Percentiles rank a stretch among this genome's conserved stretches.
These are phyloP conservation scores for Amanita exitialis DNA, from an alignment of 768 basidiomycete species.

Conservation along the genomic window DNA sequence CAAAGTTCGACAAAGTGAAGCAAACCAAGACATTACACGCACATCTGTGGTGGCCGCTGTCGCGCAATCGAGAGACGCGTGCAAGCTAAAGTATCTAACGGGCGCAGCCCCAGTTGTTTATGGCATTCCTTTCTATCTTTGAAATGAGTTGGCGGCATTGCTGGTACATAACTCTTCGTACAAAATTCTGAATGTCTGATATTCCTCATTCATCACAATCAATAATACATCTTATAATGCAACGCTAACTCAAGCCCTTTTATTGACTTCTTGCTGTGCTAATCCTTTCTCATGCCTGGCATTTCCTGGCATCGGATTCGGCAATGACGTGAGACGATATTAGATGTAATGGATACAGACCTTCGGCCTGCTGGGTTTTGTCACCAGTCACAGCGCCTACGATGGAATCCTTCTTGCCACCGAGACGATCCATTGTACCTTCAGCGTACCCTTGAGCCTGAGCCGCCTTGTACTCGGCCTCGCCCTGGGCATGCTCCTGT, in stretches of 20 bases:
- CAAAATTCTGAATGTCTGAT: neutral
- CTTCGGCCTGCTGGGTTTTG: conserved; percentile 29
- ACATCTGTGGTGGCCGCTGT: conserved; percentile 65
- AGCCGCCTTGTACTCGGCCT: conserved; percentile 39
- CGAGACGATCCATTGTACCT: conserved; percentile 32
- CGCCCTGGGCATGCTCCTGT: conserved; percentile 41
- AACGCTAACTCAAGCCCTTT: conserved; percentile 10
- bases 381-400: conserved; percentile 46
- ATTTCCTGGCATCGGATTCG: conserved; percentile 29
- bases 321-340: neutral
- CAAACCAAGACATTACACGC: conserved; percentile 13
- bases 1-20: conserved; percentile 7
- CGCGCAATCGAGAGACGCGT: conserved; percentile 65
- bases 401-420: conserved; percentile 37
- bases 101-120: conserved; percentile 94
- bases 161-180: neutral
- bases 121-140: conserved; percentile 87
- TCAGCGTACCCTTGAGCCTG: conserved; percentile 41
- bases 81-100: conserved; percentile 88
- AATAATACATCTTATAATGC: neutral
- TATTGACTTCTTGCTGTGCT: conserved; percentile 43
- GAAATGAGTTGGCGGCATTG: too few species aligned
- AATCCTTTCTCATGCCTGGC: conserved; percentile 42
- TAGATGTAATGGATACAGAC: conserved; percentile 15
- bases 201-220: neutral